Evolutionary conservation across 371 early-diverging fungal species (phyloP), one percentile per base, ranked within the genome.

Genomic region (Smittium culicis): DNA sequence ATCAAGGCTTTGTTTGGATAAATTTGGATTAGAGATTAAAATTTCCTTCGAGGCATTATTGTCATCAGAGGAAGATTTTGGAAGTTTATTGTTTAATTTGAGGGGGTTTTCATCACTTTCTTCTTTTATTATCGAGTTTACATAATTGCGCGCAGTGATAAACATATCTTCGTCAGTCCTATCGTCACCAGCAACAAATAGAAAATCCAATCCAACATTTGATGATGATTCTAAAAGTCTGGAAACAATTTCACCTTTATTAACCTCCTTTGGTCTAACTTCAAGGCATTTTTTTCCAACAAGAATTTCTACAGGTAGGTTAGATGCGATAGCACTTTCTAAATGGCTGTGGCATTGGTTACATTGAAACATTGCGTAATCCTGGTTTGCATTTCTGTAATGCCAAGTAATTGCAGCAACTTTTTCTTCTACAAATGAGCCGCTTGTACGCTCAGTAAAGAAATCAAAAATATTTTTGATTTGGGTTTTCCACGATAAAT

Each of bases 151-250:
- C 20, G 45, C 45, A 8, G 82, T 85, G 28, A 86, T 82, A 76
- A 89, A 89, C 96, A 97, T 96, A 72, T 96, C 97, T 73, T 96
- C 96, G 72, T 98, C 97, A 0, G 98, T 96, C 74, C 88, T 85
- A 74, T 96, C 96, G 73, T 97, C 96, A 24, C 98, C 96, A 27
- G 90, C 94, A 73, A 96, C 94, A 58, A 92, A 80, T n/a, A 92
- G 82, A 77, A 96, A 94, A 69, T 90, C 92, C 35, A 85, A 84
- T 11, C 16, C 8, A 30, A 30, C 11, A 61, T 85, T 83, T 62
- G 79, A 77, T 65, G 72, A 70, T 3, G 71, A 63, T 24, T 74
- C 72, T 30, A 88, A 64, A 5, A 97, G 76, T 5, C 90, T 83
- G 71, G 92, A 92, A 67, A 96, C 88, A 67, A 96, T 92, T 72